Evolutionary conservation across 352 stramenopile species (phyloP), one percentile per base, ranked within the genome.

Genomic region (Globisporangium heterothallicum): DNA sequence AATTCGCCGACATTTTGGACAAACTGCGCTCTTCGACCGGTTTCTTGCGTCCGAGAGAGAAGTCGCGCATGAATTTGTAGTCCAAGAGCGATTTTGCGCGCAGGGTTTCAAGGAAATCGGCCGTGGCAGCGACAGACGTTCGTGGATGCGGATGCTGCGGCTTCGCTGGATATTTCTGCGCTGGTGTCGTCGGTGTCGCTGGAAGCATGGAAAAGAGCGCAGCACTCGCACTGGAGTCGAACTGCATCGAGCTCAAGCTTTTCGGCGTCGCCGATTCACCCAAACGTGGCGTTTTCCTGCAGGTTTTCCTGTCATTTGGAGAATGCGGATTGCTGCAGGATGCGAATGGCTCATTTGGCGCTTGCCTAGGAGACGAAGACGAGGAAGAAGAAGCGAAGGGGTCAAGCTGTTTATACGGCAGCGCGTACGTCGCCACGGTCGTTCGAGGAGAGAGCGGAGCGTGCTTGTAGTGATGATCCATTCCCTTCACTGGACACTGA

Each of bases 61-160:
- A 80, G 46, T 79, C 70, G 32, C 72, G 53, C 72, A 83, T 83
- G 50, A 72, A 83, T 4, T 42, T 56, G 42, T 78, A 76, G 38
- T 83, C 72, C 6, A 83, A 51, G 34, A 83, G 56, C 14, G 72
- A 76, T 29, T 56, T 67, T 16, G 56, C 63, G 6, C 72, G 69
- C 6, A 83, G 49, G 3, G 54, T 56, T 8, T 63, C 56, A 14
- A 83, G 53, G 10, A 83, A 69, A 12, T 52, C 38, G 3, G 50
- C 49, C 3, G 57, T 55, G 21, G 27, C 42, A 1, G 43, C 47
- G 10, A 59, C 34, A 0, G 43, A 59, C 13, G 56, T 51, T 6
- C 47, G 55, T 13, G 21, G 42, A 18, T 54, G 50, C 10, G 49
- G 38, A 30, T 61, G 38, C 25, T 56, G 54, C 4, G 54, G 47